These are phyloP conservation scores for Esteya vermicola DNA, from an alignment of 2,329 filamentous ascomycete genomes.

Conservation along the genomic window DNA sequence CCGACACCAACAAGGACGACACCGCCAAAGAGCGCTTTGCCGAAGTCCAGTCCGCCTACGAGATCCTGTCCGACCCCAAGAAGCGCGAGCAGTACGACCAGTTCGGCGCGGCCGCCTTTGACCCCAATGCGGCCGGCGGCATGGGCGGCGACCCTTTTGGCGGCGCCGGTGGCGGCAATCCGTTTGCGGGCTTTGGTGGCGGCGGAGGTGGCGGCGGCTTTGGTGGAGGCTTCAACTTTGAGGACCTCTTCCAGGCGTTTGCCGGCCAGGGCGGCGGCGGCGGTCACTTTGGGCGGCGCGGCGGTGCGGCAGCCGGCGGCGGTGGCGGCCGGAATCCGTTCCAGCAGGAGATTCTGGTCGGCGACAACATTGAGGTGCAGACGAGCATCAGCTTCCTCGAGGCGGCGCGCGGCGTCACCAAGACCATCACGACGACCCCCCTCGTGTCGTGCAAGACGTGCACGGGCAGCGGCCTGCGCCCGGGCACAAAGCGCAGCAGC, in stretches of 20 bases:
- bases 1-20: conserved; percentile 92
- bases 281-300: conserved; percentile 27
- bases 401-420: conserved; percentile 77
- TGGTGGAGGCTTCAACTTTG: conserved; percentile 79
- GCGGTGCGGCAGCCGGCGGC: conserved; percentile 20
- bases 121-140: conserved; percentile 55
- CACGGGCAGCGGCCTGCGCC: conserved; percentile 68
- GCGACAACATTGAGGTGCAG: conserved; percentile 91
- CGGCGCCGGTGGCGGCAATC: conserved; percentile 40
- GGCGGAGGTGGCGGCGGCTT: conserved; percentile 48
- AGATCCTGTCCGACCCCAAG: conserved; percentile 80
- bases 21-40: conserved; percentile 89
- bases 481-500: conserved; percentile 55
- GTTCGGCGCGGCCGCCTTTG: conserved; percentile 77
- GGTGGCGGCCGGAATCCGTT: conserved; percentile 49
- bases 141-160: conserved; percentile 40
- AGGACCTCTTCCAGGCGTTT: conserved; percentile 88
- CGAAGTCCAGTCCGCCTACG: conserved; percentile 87
- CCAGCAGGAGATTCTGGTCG: conserved; percentile 68
- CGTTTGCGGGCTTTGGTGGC: conserved; percentile 46
- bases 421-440: conserved; percentile 78
- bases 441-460: conserved; percentile 72
- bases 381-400: conserved; percentile 91
- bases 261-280: conserved; percentile 45
- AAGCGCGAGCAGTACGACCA: conserved; percentile 89